Evolutionary conservation across 2,329 filamentous ascomycete species (phyloP).

Genomic region (Rhinocladiella similis): DNA sequence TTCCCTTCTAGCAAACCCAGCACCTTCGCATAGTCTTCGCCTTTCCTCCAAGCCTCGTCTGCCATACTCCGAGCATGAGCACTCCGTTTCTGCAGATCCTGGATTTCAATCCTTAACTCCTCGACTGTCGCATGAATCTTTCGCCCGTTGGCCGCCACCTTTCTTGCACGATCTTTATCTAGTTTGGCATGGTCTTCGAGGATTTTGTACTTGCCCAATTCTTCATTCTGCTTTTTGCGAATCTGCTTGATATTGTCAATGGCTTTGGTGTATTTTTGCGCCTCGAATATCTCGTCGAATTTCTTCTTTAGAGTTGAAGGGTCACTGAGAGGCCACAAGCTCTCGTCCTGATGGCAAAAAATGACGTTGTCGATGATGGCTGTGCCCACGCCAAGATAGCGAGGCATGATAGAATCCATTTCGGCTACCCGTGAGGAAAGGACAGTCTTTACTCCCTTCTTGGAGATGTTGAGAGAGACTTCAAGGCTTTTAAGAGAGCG

Average conservation of each 20-base stretch:
- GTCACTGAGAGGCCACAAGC: conserved; percentile 93
- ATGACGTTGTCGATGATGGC: conserved; percentile 93
- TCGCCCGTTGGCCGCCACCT: conserved; percentile 64
- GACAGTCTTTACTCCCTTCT: conserved; percentile 75
- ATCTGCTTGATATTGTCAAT: conserved; percentile 92
- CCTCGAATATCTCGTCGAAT: conserved; percentile 98
- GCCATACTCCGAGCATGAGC: conserved; percentile 50
- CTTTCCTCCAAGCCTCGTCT: conserved; percentile 69
- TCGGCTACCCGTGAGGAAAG: conserved; percentile 80
- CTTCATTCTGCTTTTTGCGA: conserved; percentile 76
- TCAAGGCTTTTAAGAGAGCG: conserved; percentile 82
- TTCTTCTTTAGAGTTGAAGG: conserved; percentile 82
- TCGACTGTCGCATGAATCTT: conserved; percentile 64
- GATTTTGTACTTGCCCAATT: conserved; percentile 71
- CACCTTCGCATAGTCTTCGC: conserved; percentile 71
- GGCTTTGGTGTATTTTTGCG: conserved; percentile 93
- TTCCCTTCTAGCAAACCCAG: conserved; percentile 76
- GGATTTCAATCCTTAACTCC: conserved; percentile 60
- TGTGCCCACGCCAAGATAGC: conserved; percentile 82
- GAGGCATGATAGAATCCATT: conserved; percentile 79
- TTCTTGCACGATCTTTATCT: conserved; percentile 81
- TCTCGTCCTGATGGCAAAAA: conserved; percentile 98
- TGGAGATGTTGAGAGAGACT: conserved; percentile 68
- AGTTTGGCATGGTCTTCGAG: conserved; percentile 75
- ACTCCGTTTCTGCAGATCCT: conserved; percentile 54